Evolutionary conservation across 257 asterid species (phyloP).

Genomic region (Dorcoceras hygrometricum): DNA sequence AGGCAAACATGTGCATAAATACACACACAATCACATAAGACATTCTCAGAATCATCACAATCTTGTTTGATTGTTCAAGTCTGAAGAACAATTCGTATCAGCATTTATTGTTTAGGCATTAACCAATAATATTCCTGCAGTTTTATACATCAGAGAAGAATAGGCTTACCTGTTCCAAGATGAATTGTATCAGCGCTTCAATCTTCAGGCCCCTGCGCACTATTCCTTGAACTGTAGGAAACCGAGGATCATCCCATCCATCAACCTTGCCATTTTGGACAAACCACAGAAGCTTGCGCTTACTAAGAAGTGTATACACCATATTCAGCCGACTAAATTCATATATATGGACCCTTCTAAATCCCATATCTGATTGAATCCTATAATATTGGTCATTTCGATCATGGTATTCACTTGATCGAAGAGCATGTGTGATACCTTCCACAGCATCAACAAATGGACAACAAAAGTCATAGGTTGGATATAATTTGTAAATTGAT

Average conservation of each 20-base stretch:
- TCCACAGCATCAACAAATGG: constrained; percentile 91
- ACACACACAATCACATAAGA: not conserved
- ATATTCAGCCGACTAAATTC: constrained; percentile 90
- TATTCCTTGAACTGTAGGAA: constrained; percentile 97
- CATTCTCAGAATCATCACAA: not conserved
- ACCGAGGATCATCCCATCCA: constrained; percentile 98
- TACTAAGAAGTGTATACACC: constrained; percentile 96
- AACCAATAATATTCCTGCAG: constrained; percentile 4
- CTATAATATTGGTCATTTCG: constrained; percentile 87
- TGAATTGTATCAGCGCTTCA: constrained; percentile 85
- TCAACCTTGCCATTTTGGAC: constrained; percentile 94
- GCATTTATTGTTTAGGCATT: not conserved
- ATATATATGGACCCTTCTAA: constrained; percentile 65
- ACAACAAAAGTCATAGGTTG: constrained; percentile 93
- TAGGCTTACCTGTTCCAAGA: constrained; percentile 78
- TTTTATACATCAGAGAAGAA: not conserved
- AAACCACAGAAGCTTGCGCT: constrained; percentile 98
- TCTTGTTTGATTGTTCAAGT: not conserved
- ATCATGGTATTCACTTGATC: constrained; percentile 97
- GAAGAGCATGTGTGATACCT: constrained; percentile 91
- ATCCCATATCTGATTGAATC: constrained; percentile 92
- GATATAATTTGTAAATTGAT: constrained; percentile 70
- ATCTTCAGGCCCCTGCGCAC: constrained; percentile 90
- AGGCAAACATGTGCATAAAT: not conserved
- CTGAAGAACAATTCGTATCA: not conserved